Evolutionary conservation across 2,329 filamentous ascomycete species (phyloP).

Genomic region (Xylaria sp.): DNA sequence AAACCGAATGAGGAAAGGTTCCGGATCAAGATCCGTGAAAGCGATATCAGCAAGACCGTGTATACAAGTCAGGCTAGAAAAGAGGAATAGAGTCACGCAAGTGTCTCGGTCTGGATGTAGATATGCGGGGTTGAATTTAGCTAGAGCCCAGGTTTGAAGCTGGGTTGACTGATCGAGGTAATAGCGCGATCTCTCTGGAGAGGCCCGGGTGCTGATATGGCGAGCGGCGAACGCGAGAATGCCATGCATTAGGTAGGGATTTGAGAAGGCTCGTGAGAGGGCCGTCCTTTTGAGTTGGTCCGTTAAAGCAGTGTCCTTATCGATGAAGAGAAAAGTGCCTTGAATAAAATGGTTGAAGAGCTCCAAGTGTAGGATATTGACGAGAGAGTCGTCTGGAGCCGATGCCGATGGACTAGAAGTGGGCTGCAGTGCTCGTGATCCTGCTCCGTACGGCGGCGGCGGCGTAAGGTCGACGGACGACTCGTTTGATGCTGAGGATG

Average conservation of each 20-base stretch:
- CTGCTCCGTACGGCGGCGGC: background rate
- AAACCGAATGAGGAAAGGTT: constrained; percentile 23
- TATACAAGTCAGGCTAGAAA: constrained; percentile 15
- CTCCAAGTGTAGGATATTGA: constrained; percentile 21
- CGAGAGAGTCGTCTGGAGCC: background rate
- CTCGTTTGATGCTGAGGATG: background rate
- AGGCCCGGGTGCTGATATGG: constrained; percentile 12
- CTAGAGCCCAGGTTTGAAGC: constrained; percentile 26
- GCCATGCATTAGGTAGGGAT: constrained; percentile 20
- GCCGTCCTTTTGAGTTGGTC: constrained; percentile 8
- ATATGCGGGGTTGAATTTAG: constrained; percentile 19
- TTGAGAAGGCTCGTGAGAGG: constrained; percentile 16
- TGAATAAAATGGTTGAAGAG: constrained; percentile 24
- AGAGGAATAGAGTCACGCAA: constrained; percentile 21
- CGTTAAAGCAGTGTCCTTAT: background rate
- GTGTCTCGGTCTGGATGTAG: constrained; percentile 3
- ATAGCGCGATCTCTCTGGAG: background rate
- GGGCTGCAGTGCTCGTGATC: background rate
- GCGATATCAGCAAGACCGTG: constrained; percentile 19
- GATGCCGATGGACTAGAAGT: background rate
- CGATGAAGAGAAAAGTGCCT: constrained; percentile 21
- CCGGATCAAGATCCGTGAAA: background rate
- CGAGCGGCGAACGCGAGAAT: constrained; percentile 20
- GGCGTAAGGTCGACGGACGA: background rate
- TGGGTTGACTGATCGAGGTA: constrained; percentile 19